Conservation (phyloP, 2,329 filamentous ascomycete species). For the Fusarium mangiferae region DNA sequence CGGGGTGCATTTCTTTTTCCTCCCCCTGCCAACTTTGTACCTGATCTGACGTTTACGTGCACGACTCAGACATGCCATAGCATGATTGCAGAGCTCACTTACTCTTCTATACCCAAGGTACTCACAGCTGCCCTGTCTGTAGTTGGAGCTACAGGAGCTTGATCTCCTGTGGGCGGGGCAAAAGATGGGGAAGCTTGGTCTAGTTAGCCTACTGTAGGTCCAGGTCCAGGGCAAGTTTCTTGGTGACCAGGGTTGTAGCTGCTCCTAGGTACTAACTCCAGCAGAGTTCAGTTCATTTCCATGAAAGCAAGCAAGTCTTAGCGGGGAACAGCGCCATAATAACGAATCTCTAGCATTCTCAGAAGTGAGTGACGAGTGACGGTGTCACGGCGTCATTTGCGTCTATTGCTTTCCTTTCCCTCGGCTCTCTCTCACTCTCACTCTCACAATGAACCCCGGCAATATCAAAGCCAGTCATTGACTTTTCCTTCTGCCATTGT, state of each 20-base stretch:
- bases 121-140: neutral
- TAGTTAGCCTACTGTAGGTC: neutral
- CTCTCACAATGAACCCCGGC: neutral
- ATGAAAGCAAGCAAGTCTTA: conserved; percentile 13
- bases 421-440: conserved; percentile 2
- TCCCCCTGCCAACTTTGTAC: conserved; percentile 31
- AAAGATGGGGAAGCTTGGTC: conserved; percentile 31
- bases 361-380: conserved; percentile 28
- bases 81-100: neutral
- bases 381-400: conserved; percentile 43
- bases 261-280: neutral
- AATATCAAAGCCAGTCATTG: neutral
- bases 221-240: conserved; percentile 1
- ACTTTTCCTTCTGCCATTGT: neutral
- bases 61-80: neutral
- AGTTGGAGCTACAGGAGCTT: conserved; percentile 17
- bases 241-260: conserved; percentile 5
- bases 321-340: conserved; percentile 16
- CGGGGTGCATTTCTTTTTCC: conserved; percentile 1
- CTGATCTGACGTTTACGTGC: conserved; percentile 29
- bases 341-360: conserved; percentile 2
- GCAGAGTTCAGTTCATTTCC: neutral
- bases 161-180: conserved; percentile 27
- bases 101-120: neutral
- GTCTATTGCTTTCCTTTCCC: conserved; percentile 13